Conservation (phyloP, 352 stramenopile genomes). For the Globisporangium mamillatum region DNA sequence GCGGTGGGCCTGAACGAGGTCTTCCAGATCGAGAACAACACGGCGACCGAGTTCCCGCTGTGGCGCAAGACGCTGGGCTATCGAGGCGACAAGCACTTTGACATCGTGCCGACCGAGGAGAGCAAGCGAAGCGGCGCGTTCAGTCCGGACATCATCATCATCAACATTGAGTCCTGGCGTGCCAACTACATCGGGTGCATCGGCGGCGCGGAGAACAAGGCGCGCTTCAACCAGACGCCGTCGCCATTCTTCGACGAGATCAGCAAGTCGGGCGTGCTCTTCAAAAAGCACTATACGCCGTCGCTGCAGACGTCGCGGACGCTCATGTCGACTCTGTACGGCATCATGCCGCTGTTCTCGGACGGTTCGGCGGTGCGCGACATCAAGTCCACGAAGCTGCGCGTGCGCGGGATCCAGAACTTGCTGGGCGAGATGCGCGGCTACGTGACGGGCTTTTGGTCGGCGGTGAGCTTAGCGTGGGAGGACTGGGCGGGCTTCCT, state of each 20-base stretch:
- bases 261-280: conserved; percentile 49
- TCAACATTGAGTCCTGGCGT: conserved; percentile 72
- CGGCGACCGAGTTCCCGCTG: conserved; percentile 40
- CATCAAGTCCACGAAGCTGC: conserved; percentile 44
- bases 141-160: conserved; percentile 59
- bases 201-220: conserved; percentile 42
- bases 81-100: conserved; percentile 43
- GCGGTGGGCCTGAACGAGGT: conserved; percentile 40
- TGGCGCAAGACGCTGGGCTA: conserved; percentile 61
- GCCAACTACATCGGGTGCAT: conserved; percentile 59
- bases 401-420: conserved; percentile 48
- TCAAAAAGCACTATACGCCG: conserved; percentile 62
- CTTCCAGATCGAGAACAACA: conserved; percentile 59
- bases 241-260: conserved; percentile 61
- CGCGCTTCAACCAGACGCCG: conserved; percentile 33
- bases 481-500: conserved; percentile 70
- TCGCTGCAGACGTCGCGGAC: conserved; percentile 61
- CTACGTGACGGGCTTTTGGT: conserved; percentile 70
- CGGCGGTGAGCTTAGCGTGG: conserved; percentile 50
- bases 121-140: conserved; percentile 5
- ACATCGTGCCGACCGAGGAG: conserved; percentile 22
- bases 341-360: conserved; percentile 59
- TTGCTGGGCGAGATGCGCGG: conserved; percentile 55
- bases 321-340: conserved; percentile 59
- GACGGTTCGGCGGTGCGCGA: conserved; percentile 52